A percentile compares a stretch with the other conserved stretches of the same genome.
Conservation (phyloP, 345 rosid genomes). For the Lepidium sativum region DNA sequence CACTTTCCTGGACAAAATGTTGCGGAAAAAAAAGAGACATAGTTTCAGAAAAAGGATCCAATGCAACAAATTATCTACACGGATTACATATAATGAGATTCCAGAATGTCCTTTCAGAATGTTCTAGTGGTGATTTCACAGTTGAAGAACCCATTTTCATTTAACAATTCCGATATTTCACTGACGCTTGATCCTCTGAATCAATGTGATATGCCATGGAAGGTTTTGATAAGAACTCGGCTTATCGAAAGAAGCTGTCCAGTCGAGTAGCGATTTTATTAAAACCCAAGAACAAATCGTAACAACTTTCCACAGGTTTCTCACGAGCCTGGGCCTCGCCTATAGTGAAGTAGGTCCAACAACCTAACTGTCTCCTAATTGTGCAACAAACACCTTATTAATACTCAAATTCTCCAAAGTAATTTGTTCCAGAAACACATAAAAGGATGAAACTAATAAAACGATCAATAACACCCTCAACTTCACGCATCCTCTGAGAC, state of each 20-base stretch:
- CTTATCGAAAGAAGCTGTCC: too few relatives aligned
- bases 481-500: too few relatives aligned
- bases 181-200: neutral
- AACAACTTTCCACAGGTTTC: too few relatives aligned
- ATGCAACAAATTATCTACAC: slow-evolving; percentile 2
- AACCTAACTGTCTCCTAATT: too few relatives aligned
- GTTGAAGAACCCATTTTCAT: neutral
- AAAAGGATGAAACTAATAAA: too few relatives aligned
- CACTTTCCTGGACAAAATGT: neutral
- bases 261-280: too few relatives aligned
- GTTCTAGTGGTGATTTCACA: neutral
- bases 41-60: neutral
- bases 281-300: too few relatives aligned
- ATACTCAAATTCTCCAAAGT: neutral
- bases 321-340: too few relatives aligned
- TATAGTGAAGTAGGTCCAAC: too few relatives aligned
- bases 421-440: neutral
- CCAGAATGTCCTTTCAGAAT: neutral
- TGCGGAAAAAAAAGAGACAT: neutral
- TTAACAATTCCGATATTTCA: neutral
- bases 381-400: too few relatives aligned
- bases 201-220: slow-evolving; percentile 4
- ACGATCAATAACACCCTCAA: too few relatives aligned
- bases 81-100: neutral
- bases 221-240: too few relatives aligned